A percentile compares a stretch with the other conserved stretches of the same genome.
phyloP scores from a whole-genome alignment of 2,329 filamentous ascomycete genomes.

The Cryphonectria carpinicola region DNA sequence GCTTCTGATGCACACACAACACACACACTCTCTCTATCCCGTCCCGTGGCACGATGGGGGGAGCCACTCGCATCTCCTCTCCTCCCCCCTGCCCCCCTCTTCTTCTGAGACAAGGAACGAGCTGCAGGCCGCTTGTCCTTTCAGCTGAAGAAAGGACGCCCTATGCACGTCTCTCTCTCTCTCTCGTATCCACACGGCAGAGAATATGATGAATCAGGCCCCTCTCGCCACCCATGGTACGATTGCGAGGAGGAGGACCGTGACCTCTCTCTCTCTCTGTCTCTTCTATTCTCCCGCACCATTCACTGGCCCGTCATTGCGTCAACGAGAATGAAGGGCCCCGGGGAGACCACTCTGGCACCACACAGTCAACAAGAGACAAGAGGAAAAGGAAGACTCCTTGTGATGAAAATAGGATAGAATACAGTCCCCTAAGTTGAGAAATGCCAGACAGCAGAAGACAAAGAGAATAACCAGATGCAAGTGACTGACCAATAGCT shows the following conservation, averaged over 20 bases:
- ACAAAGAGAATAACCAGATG: neutral
- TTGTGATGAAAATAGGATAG: neutral
- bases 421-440: neutral
- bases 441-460: neutral
- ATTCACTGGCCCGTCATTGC: neutral
- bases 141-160: too few species aligned
- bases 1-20: too few species aligned
- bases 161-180: neutral
- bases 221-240: too few species aligned
- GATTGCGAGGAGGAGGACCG: too few species aligned
- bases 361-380: neutral
- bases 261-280: neutral
- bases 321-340: neutral
- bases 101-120: neutral
- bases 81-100: too few species aligned
- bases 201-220: neutral
- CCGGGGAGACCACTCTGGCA: neutral
- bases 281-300: neutral
- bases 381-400: neutral
- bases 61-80: neutral
- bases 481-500: neutral
- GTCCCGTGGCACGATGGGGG: neutral
- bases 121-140: neutral
- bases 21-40: too few species aligned
- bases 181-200: neutral